Evolutionary conservation across 768 basidiomycete species (phyloP), one percentile per base, ranked within the genome.

Genomic region (Agrocybe praecox): DNA sequence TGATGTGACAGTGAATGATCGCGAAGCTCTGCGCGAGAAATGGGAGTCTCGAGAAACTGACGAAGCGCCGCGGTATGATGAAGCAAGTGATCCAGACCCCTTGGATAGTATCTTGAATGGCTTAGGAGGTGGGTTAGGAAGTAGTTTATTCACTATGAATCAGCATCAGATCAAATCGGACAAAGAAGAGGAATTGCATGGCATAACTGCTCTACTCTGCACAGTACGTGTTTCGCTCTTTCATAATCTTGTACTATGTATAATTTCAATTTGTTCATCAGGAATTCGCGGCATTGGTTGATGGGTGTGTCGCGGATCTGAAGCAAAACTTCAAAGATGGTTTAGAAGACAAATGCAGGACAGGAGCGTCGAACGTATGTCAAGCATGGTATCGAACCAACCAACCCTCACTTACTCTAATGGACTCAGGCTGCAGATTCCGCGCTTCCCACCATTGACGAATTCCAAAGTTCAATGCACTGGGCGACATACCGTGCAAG

Each of bases 401-500:
- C 26, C 9, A 5, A 29, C 26, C 4, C 26, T 29, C 9, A 29
- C 26, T 29, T 29, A 29, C 9, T 4, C 48, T 60, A 24, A 56
- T 46, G 47, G 44, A 45, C 57, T 7, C 50, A 78, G 75, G 74
- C 76, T 53, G 73, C 82, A 14, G 69, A 69, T 1, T 71, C 73
- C 50, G 81, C 85, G 9, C 69, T 85, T 7, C 58, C 72, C 7
- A 80, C 78, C 10, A 68, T 75, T 0, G 83, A 85, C 50, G 72
- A 76, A 6, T 83, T 87, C 61, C 78, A 80, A 1, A 67, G 62
- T 6, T 74, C 77, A 6, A 84, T 85, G 80, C 84, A 87, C 57
- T 87, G 86, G 85, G 70, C 56, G 0, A 84, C 83, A 14, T 86
- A 83, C 63, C 75, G 83, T 56, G 83, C 82, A 5, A 83, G 82